Base-by-base conservation (phyloP, 257 asterid species). In the Rubia yunnanensis region DNA sequence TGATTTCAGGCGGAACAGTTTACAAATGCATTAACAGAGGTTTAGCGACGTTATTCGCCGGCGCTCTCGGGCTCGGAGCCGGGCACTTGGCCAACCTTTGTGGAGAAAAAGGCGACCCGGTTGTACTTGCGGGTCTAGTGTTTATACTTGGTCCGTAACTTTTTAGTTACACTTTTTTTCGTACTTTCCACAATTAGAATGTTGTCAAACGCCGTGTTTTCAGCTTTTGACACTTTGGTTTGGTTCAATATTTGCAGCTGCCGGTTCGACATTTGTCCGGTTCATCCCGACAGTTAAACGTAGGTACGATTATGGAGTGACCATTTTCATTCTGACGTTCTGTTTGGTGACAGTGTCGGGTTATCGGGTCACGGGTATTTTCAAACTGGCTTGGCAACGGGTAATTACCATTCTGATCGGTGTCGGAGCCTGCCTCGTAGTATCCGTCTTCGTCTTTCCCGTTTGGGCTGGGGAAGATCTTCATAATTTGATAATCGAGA, bases 401-500 rank as follows among this genome's bases (percentile, higher is more conserved):
- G 70, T 91, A 4, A 74, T 88, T 27, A 86, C 95, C 0, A 81
- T 88, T 24, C 70, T 84, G 18, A 74, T 88, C 27, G 98, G 96
- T 3, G 87, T 74, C 36, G 84, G 80, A 0, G 72, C 94, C 0
- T 91, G 98, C 48, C 75, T 91, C 61, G 22, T 83, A 1, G 73
- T 83, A 26, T 91, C 96, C 71, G 34, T 84, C 26, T 71, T 74
- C 73, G 36, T 81, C 46, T 79, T 66, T 72, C 98, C 98, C 1
- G 98, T 81, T 36, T 91, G 97, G 97, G 97, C 97, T 24, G 97
- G 97, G 11, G 81, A 77, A 58, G 96, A 91, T 79, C 67, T 91
- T 70, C 98, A 91, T 57, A 70, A 70, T 20, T 52, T 78, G 18
- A 4, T 78, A 27, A 74, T 83, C 66, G 46, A 38, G 9, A 85